Evolutionary conservation across 2,329 filamentous ascomycete species (phyloP).

Genomic region (Fusarium tanahbumbuense): DNA sequence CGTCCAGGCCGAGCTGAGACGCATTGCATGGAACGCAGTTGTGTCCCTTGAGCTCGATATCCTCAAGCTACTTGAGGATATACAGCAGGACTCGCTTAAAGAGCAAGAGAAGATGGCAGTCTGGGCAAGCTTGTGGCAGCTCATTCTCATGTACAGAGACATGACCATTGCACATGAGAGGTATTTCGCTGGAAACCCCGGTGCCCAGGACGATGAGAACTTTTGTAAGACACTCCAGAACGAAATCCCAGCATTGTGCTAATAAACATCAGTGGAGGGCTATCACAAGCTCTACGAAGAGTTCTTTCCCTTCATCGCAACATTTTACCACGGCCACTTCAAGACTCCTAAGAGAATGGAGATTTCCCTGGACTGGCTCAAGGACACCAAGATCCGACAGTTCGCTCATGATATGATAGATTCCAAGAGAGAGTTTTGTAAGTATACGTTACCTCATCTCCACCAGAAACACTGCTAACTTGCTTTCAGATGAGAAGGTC

Average conservation of each 20-base stretch:
- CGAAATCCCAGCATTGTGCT: conserved; percentile 11
- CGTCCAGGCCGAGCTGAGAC: conserved; percentile 55
- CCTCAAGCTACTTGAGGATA: conserved; percentile 55
- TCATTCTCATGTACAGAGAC: conserved; percentile 62
- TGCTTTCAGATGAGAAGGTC: conserved; percentile 47
- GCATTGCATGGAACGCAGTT: conserved; percentile 54
- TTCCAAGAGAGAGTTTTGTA: conserved; percentile 53
- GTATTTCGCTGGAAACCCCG: conserved; percentile 44
- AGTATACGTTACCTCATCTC: conserved; percentile 25
- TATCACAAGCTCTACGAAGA: conserved; percentile 49
- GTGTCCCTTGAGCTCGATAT: conserved; percentile 55
- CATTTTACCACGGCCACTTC: conserved; percentile 57
- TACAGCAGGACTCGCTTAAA: conserved; percentile 54
- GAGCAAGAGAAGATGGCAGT: conserved; percentile 56
- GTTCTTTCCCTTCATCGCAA: conserved; percentile 54
- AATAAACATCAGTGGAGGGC: conserved; percentile 27
- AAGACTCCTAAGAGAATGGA: conserved; percentile 56
- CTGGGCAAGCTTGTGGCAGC: conserved; percentile 62
- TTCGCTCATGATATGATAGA: conserved; percentile 50
- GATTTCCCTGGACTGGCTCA: conserved; percentile 54
- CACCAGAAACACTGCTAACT: conserved; percentile 32
- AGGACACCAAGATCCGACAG: conserved; percentile 46
- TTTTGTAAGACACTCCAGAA: conserved; percentile 36
- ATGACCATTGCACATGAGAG: conserved; percentile 50
- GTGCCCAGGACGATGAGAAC: conserved; percentile 39